Conservation (phyloP, 805 yeast genomes). For the Pichia eremophila region DNA sequence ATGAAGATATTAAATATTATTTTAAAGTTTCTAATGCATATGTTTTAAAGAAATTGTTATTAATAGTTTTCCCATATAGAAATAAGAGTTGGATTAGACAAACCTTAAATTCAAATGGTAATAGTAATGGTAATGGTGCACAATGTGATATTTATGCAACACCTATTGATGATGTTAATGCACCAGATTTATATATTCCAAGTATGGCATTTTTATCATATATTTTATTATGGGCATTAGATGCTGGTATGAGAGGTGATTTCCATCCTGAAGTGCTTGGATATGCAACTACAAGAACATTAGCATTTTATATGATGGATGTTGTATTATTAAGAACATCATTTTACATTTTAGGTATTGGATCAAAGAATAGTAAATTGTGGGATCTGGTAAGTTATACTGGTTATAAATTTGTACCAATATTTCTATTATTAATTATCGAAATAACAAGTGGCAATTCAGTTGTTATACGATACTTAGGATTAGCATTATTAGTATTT, state of each 20-base stretch:
- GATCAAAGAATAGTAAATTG: constrained; percentile 41
- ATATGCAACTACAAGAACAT: constrained; percentile 72
- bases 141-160: constrained; percentile 43
- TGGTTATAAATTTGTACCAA: constrained; percentile 89
- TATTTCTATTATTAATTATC: constrained; percentile 46
- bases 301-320: constrained; percentile 76
- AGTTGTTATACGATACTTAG: constrained; percentile 25
- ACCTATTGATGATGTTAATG: constrained; percentile 81
- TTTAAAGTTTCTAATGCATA: constrained; percentile 88
- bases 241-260: constrained; percentile 77
- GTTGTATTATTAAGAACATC: constrained; percentile 69
- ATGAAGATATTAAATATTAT: constrained; percentile 64
- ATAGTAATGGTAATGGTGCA: constrained; percentile 7
- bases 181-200: constrained; percentile 95
- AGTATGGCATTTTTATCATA: constrained; percentile 87
- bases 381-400: constrained; percentile 84
- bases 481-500: constrained; percentile 35
- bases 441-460: constrained; percentile 31
- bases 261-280: constrained; percentile 93
- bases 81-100: constrained; percentile 76
- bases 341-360: constrained; percentile 66
- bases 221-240: constrained; percentile 70
- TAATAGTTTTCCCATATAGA: constrained; percentile 78
- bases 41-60: constrained; percentile 61
- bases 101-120: constrained; percentile 27